Evolutionary conservation across 495 filamentous ascomycete species (phyloP), one percentile per base, ranked within the genome.

Genomic region (Trichocladium uniseriatum): DNA sequence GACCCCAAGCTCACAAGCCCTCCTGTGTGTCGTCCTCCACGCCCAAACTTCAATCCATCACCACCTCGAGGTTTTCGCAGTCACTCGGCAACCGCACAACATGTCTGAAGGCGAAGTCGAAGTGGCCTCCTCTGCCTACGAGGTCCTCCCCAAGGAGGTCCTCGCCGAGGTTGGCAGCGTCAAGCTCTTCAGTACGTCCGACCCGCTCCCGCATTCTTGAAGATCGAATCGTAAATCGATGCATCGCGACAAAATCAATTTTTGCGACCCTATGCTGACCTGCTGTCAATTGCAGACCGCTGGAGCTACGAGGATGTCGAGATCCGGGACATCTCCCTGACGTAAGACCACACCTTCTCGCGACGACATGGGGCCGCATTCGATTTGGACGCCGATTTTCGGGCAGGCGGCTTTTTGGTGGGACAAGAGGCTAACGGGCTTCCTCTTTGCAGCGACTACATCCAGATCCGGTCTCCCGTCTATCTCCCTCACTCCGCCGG

Each of bases 21-120:
- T 45, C 45, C 31, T 49, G 44, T 34, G 38, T 38, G 35, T 43
- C 42, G 39, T 45, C 52, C 36, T 46, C 42, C 43, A 52, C 49
- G 43, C 40, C 36, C 41, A 55, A 63, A 61, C 48, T 59, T 59
- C 54, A 48, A 57, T 32, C 52, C 48, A 55, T 49, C 60, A 57
- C 49, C 45, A 55, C 54, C 54, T 55, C 44, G 47, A 56, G 49
- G 41, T 51, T 58, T 48, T 8, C 54, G 53, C 51, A 58, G 48
- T 51, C 53, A 50, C 53, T 55, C 58, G 49, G 50, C 39, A 49
- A 58, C 45, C 44, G 49, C 53, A 59, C 79, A 90, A 74, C 62
- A 92, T 92, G 91, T 95, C 90, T 83, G 91, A 97, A 76, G 90
- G 83, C 74, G 91, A 95, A 78, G 80, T 95, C 73, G 87, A 95